These are phyloP conservation scores for Lepiota brunneoincarnata DNA, from an alignment of 768 basidiomycete species.

Conservation along the genomic window DNA sequence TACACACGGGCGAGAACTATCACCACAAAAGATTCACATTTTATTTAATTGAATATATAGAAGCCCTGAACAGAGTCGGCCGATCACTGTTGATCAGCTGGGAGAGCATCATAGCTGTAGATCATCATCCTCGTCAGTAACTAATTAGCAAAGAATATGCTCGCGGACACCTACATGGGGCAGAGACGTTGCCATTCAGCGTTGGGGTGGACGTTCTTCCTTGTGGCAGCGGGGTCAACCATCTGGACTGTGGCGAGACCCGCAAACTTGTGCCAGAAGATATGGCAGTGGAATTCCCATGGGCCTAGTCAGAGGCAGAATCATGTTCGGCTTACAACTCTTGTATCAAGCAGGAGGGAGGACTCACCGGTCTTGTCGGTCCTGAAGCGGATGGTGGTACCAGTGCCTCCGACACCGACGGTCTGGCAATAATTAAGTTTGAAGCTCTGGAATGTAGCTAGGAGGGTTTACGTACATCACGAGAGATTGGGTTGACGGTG, in stretches of 20 bases:
- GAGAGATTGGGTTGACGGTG: slow-evolving; percentile 50
- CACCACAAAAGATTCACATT: background rate
- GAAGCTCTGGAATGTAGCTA: no score
- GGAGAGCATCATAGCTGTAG: slow-evolving; percentile 5
- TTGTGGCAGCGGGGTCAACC: slow-evolving; percentile 3
- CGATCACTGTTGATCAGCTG: slow-evolving; percentile 1
- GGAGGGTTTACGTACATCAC: slow-evolving; percentile 47
- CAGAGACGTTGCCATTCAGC: slow-evolving; percentile 14
- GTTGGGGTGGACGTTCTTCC: slow-evolving; percentile 6
- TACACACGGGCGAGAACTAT: background rate
- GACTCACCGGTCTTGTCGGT: slow-evolving; percentile 16
- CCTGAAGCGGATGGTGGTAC: slow-evolving; percentile 20
- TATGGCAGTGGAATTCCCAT: slow-evolving; percentile 22
- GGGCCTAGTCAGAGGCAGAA: slow-evolving; percentile 8
- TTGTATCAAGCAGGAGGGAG: no score
- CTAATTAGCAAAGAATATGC: background rate
- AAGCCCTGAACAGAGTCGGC: background rate
- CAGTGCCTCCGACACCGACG: slow-evolving; percentile 16
- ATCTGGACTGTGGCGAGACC: slow-evolving; percentile 17
- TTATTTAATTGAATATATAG: background rate
- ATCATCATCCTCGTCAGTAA: background rate
- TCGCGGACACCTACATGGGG: slow-evolving; percentile 13
- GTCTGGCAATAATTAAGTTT: background rate
- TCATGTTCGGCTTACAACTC: background rate
- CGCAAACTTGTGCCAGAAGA: slow-evolving; percentile 16